Percentiles rank a stretch among this genome's conserved stretches.
Conservation (phyloP, 208 protist species). For the Entamoeba dispar region DNA sequence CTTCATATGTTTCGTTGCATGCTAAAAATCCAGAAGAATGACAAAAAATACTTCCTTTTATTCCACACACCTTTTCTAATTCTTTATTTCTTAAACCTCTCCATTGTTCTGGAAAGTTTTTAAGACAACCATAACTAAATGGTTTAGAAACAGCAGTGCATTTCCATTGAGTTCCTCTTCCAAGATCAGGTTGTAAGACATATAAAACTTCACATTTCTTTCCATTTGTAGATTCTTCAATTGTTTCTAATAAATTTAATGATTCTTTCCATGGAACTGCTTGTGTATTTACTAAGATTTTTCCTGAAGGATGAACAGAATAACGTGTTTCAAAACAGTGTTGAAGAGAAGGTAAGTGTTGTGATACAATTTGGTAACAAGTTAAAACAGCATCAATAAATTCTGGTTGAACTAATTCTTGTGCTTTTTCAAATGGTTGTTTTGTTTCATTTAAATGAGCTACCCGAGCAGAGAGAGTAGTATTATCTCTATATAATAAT, state of each 20-base stretch:
- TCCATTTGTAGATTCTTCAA: constrained; percentile 32
- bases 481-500: constrained; percentile 47
- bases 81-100: constrained; percentile 64
- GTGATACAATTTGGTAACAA: constrained; percentile 59
- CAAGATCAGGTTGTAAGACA: neutral
- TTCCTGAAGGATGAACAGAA: constrained; percentile 43
- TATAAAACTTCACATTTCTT: neutral
- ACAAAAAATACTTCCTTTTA: constrained; percentile 66
- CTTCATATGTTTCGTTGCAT: constrained; percentile 66
- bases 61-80: constrained; percentile 51
- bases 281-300: constrained; percentile 51
- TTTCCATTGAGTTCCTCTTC: neutral
- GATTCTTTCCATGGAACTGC: constrained; percentile 70
- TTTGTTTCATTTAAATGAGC: constrained; percentile 53
- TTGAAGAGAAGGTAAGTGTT: constrained; percentile 54
- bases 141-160: neutral
- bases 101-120: constrained; percentile 55
- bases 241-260: constrained; percentile 54
- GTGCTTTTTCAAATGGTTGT: constrained; percentile 52
- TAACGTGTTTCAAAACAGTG: constrained; percentile 39
- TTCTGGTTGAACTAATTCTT: constrained; percentile 52
- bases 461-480: constrained; percentile 52
- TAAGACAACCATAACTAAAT: constrained; percentile 45
- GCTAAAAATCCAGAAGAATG: constrained; percentile 80
- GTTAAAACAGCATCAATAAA: constrained; percentile 55